Conservation (phyloP, 495 filamentous ascomycete species). For the Tuber melanosporum region DNA sequence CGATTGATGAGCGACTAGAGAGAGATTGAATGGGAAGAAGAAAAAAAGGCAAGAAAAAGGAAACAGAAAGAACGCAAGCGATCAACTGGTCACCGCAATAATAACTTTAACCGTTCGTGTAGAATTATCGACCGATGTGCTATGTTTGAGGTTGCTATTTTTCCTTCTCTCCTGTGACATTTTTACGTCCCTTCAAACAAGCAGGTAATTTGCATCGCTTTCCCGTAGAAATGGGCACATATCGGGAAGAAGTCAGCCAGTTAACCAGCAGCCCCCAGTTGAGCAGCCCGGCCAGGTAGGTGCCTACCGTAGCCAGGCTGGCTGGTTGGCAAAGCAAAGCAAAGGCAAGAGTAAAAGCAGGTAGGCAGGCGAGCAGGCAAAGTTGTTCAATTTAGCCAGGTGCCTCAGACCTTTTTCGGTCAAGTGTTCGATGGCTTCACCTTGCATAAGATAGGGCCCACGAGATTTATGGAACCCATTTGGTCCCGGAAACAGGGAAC, state of each 20-base stretch:
- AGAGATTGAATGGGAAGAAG: not conserved
- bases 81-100: slow-evolving; percentile 23
- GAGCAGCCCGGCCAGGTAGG: slow-evolving; percentile 20
- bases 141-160: slow-evolving; percentile 28
- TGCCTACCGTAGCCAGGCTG: not conserved
- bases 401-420: slow-evolving; percentile 20
- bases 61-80: slow-evolving; percentile 27
- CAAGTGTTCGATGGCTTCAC: slow-evolving; percentile 8
- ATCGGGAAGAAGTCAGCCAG: slow-evolving; percentile 1
- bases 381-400: slow-evolving; percentile 28
- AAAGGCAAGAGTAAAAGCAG: not conserved
- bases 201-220: slow-evolving; percentile 25
- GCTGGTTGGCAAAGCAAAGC: not conserved
- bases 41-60: slow-evolving; percentile 3
- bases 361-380: not conserved
- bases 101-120: slow-evolving; percentile 35
- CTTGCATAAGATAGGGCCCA: not conserved
- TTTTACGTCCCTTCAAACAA: slow-evolving; percentile 31
- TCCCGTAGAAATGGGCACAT: slow-evolving; percentile 1
- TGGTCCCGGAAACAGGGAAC: not conserved
- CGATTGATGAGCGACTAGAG: not conserved
- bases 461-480: not conserved
- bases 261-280: slow-evolving; percentile 6
- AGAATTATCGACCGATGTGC: slow-evolving; percentile 24
- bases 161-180: slow-evolving; percentile 27